Percentiles rank a stretch among this genome's conserved stretches.
Evolutionary conservation across 148 eudicot genomes (phyloP).

Genomic region (Rhododendron ferrugineum): DNA sequence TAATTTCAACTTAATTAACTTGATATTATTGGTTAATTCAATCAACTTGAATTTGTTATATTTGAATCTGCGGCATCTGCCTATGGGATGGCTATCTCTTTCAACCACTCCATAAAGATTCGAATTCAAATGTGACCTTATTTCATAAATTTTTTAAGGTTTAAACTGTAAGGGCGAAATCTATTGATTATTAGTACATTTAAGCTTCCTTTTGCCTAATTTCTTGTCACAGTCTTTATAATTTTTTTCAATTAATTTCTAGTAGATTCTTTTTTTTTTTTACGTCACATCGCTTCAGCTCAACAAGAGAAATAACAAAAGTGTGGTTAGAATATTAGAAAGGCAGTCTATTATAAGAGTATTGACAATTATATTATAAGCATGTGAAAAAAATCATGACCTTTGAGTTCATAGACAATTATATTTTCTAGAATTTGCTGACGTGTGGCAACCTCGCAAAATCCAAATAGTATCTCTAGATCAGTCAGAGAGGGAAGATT

Average conservation of each 20-base stretch:
- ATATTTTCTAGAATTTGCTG: background rate
- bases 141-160: background rate
- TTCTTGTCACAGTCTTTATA: background rate
- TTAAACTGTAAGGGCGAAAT: background rate
- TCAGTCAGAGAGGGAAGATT: background rate
- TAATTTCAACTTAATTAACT: too few relatives aligned
- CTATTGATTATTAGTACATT: background rate
- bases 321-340: too few relatives aligned
- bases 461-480: background rate
- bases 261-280: background rate
- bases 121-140: background rate
- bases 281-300: background rate
- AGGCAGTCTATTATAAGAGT: too few relatives aligned
- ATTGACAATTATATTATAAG: too few relatives aligned
- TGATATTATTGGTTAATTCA: background rate
- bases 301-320: too few relatives aligned
- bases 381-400: background rate
- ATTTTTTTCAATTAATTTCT: too few relatives aligned
- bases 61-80: background rate
- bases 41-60: background rate
- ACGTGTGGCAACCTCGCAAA: background rate
- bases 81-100: background rate
- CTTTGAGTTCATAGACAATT: background rate
- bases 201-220: background rate
- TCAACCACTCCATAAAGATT: background rate